A percentile compares a stretch with the other conserved stretches of the same genome.
phyloP scores from a whole-genome alignment of 2,329 filamentous ascomycete species.

The Botrytis cinerea region DNA sequence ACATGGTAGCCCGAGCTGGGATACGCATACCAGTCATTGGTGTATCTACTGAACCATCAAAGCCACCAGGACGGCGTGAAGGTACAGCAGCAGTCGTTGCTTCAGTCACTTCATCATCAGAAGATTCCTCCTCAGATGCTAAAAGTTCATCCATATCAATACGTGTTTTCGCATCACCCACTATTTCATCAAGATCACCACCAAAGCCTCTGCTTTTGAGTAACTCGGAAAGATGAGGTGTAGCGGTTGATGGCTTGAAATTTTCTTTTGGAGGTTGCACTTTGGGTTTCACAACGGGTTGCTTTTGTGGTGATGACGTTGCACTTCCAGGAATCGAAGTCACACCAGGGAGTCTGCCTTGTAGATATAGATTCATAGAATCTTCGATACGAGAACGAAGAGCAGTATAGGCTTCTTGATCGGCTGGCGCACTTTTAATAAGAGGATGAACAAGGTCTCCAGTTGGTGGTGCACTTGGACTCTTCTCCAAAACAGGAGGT shows the following conservation, averaged over 20 bases:
- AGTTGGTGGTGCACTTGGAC: slow-evolving; percentile 32
- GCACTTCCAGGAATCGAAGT: slow-evolving; percentile 47
- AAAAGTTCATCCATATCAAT: slow-evolving; percentile 52
- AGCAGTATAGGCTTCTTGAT: slow-evolving; percentile 54
- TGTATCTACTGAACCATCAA: slow-evolving; percentile 43
- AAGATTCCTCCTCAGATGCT: slow-evolving; percentile 56
- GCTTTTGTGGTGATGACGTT: slow-evolving; percentile 31
- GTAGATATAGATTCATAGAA: slow-evolving; percentile 54
- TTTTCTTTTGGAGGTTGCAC: slow-evolving; percentile 36
- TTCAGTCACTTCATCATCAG: slow-evolving; percentile 51
- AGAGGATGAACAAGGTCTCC: slow-evolving; percentile 62
- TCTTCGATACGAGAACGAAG: slow-evolving; percentile 56
- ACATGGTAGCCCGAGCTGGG: slow-evolving; percentile 58
- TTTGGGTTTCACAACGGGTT: slow-evolving; percentile 36
- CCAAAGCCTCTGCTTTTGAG: slow-evolving; percentile 62
- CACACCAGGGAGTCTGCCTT: slow-evolving; percentile 54
- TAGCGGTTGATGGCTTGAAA: slow-evolving; percentile 58
- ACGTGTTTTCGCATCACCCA: slow-evolving; percentile 60
- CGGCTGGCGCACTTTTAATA: slow-evolving; percentile 56
- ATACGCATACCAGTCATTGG: slow-evolving; percentile 52
- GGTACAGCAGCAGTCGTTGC: slow-evolving; percentile 41
- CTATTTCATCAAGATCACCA: slow-evolving; percentile 62
- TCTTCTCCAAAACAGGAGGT: slow-evolving; percentile 49
- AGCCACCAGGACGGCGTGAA: slow-evolving; percentile 42
- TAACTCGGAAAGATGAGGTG: slow-evolving; percentile 67